These are phyloP conservation scores for Tolypocladium album DNA, from an alignment of 2,329 filamentous ascomycete genomes.

Conservation along the genomic window DNA sequence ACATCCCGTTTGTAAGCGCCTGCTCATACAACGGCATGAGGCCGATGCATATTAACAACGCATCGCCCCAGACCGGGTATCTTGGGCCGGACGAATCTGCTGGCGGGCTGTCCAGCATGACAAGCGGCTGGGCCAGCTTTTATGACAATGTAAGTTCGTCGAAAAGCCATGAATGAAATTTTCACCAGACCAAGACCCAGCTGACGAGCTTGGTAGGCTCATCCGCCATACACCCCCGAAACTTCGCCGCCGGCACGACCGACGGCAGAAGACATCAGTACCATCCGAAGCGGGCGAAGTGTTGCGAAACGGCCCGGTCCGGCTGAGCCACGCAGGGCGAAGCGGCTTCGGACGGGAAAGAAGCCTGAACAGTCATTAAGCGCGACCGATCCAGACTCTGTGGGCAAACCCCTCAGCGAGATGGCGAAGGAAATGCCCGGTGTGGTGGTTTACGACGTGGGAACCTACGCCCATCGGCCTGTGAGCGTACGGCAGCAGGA, in stretches of 20 bases:
- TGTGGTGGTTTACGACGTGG: conserved; percentile 66
- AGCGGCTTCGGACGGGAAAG: background rate
- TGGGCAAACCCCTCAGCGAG: conserved; percentile 54
- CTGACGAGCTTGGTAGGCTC: conserved; percentile 6
- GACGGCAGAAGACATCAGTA: conserved; percentile 15
- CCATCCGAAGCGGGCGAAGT: conserved; percentile 24
- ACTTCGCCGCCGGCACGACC: conserved; percentile 34
- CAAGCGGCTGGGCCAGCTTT: background rate
- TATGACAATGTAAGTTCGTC: background rate
- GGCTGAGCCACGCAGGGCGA: background rate
- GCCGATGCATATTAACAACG: background rate
- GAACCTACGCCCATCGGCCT: conserved; percentile 64
- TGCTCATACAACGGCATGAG: background rate
- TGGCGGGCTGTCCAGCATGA: background rate
- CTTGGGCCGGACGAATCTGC: background rate
- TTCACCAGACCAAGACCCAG: background rate
- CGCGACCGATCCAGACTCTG: background rate
- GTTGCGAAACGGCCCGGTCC: conserved; percentile 10
- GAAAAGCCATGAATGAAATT: too few species aligned
- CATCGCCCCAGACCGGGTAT: background rate
- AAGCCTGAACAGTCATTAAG: background rate
- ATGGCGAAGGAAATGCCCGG: conserved; percentile 52
- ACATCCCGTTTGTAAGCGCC: background rate
- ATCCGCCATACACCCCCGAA: conserved; percentile 29
- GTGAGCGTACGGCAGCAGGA: conserved; percentile 53